These are phyloP conservation scores for Carallia brachiata DNA, from an alignment of 345 rosid species.

Conservation along the genomic window DNA sequence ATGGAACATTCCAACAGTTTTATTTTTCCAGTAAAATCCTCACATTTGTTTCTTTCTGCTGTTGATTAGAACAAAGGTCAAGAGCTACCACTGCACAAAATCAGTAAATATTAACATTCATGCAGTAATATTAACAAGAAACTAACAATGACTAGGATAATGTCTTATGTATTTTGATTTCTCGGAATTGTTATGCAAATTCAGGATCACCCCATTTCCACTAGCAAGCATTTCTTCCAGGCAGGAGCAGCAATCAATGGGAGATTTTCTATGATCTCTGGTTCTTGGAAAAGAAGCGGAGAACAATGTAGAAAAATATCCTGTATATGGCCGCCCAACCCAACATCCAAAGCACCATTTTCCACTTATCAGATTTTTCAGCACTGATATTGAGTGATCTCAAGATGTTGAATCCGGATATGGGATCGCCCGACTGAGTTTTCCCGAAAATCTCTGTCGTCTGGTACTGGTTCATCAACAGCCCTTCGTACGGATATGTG, in stretches of 20 bases:
- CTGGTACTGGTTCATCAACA: constrained; percentile 62
- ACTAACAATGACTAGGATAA: neutral
- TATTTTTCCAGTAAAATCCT: too few species aligned
- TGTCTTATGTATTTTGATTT: neutral
- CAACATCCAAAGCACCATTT: constrained; percentile 40
- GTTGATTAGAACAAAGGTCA: too few species aligned
- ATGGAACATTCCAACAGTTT: too few species aligned
- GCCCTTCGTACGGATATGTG: constrained; percentile 64
- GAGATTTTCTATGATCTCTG: constrained; percentile 38
- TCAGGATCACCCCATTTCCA: neutral
- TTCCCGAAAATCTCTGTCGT: constrained; percentile 20
- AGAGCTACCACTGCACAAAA: neutral
- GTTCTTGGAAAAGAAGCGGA: constrained; percentile 62
- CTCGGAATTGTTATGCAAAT: neutral
- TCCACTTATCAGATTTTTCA: constrained; percentile 40
- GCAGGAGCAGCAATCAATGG: neutral
- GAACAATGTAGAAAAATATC: constrained; percentile 48
- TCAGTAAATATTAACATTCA: neutral
- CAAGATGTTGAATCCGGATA: constrained; percentile 35
- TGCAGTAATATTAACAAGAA: neutral
- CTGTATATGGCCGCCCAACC: constrained; percentile 65
- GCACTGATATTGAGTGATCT: constrained; percentile 30
- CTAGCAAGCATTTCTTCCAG: too few species aligned
- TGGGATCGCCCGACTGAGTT: neutral
- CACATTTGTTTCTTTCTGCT: too few species aligned